A percentile compares a stretch with the other conserved stretches of the same genome.
Conservation (phyloP, 2,329 filamentous ascomycete genomes). For the Penicillium hordei region DNA sequence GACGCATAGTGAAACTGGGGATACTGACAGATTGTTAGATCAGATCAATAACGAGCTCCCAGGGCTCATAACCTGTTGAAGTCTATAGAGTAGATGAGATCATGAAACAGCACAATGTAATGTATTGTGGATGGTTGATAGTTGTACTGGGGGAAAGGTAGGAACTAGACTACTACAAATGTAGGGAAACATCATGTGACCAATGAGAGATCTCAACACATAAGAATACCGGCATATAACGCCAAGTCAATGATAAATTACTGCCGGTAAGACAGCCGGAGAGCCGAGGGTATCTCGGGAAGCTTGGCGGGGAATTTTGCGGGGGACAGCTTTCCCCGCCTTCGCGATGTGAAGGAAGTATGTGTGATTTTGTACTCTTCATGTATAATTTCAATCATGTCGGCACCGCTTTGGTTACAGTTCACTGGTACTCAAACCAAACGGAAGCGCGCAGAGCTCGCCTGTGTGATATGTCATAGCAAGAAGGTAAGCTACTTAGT, state of each 20-base stretch:
- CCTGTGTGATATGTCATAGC: constrained; percentile 15
- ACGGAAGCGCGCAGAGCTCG: constrained; percentile 13
- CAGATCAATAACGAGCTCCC: too few relatives aligned
- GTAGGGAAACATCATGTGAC: too few relatives aligned
- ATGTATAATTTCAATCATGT: constrained; percentile 13
- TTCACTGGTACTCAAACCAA: constrained; percentile 15
- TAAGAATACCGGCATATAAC: background rate
- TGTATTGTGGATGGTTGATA: too few relatives aligned
- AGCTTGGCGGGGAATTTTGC: background rate
- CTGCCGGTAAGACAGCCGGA: background rate
- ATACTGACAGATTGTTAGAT: too few relatives aligned
- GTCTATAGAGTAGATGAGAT: too few relatives aligned
- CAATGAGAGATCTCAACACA: too few relatives aligned
- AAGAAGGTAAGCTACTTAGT: constrained; percentile 8
- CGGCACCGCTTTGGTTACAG: constrained; percentile 9
- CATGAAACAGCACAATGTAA: too few relatives aligned
- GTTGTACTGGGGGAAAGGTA: too few relatives aligned
- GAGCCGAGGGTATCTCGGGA: background rate
- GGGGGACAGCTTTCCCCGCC: background rate
- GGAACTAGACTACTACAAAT: too few relatives aligned
- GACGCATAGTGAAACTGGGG: too few relatives aligned
- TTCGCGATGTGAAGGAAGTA: background rate
- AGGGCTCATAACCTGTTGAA: too few relatives aligned
- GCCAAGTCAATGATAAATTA: background rate
- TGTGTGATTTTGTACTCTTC: background rate